phyloP scores from a whole-genome alignment of 2,329 filamentous ascomycete species.

The Neofusicoccum parvum region DNA sequence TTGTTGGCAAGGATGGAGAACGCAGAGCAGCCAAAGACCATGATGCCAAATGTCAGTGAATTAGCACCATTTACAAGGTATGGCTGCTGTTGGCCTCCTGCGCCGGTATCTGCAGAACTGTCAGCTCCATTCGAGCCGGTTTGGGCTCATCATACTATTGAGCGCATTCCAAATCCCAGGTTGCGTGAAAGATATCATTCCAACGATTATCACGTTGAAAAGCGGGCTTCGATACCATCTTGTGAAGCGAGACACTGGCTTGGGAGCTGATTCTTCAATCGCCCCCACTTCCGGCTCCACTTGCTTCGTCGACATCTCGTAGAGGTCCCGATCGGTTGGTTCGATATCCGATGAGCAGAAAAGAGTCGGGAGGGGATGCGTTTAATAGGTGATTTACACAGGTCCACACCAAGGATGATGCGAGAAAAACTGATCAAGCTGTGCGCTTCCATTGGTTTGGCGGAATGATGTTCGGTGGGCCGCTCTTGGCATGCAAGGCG shows the following conservation, averaged over 20 bases:
- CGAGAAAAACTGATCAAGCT: not conserved
- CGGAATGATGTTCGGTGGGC: not conserved
- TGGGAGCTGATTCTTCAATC: not conserved
- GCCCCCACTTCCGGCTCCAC: constrained; percentile 10
- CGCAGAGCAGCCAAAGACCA: constrained; percentile 7
- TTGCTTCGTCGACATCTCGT: not conserved
- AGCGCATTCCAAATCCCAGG: constrained; percentile 55
- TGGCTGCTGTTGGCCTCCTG: not conserved
- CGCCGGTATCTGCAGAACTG: not conserved
- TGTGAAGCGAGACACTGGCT: constrained; percentile 2
- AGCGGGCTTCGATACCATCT: constrained; percentile 47
- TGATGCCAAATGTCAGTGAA: constrained; percentile 12
- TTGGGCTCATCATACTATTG: constrained; percentile 25
- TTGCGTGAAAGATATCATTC: constrained; percentile 48
- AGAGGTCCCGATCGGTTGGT: not conserved
- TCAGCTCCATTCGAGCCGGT: not conserved
- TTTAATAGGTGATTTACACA: not conserved
- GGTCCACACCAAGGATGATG: not conserved
- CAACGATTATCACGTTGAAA: constrained; percentile 52
- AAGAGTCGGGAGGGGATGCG: not conserved
- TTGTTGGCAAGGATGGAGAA: constrained; percentile 30
- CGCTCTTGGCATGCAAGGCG: not conserved
- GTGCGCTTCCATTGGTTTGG: not conserved
- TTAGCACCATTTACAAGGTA: constrained; percentile 14
- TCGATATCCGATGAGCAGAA: not conserved